A percentile compares a stretch with the other conserved stretches of the same genome.
Conservation (phyloP, 2,329 filamentous ascomycete species). For the Penicillium capsulatum region DNA sequence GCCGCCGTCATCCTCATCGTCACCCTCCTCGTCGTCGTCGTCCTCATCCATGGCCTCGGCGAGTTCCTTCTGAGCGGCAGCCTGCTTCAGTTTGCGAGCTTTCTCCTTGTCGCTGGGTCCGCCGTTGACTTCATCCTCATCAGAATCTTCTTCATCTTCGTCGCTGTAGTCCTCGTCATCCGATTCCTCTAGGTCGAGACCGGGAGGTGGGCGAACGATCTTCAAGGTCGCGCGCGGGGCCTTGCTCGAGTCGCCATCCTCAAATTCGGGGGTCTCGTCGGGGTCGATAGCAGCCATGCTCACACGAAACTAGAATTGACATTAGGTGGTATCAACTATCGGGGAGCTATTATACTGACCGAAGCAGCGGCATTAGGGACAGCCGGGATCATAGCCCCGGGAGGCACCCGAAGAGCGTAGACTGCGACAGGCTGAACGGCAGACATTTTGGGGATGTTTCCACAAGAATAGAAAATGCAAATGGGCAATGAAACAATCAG, state of each 20-base stretch:
- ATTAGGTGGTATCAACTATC: slow-evolving; percentile 6
- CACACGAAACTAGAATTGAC: slow-evolving; percentile 70
- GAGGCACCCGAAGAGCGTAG: slow-evolving; percentile 87
- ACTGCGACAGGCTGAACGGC: slow-evolving; percentile 64
- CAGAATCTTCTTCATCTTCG: slow-evolving; percentile 50
- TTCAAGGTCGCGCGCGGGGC: slow-evolving; percentile 81
- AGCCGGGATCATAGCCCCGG: slow-evolving; percentile 76
- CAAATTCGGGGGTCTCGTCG: slow-evolving; percentile 65
- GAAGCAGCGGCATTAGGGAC: slow-evolving; percentile 74
- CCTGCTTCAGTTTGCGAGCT: slow-evolving; percentile 79
- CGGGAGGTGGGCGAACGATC: slow-evolving; percentile 69
- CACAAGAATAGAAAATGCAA: slow-evolving; percentile 4
- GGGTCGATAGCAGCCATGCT: slow-evolving; percentile 99
- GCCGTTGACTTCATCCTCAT: slow-evolving; percentile 75
- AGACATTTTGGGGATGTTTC: slow-evolving; percentile 38
- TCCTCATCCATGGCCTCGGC: slow-evolving; percentile 61
- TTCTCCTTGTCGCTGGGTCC: slow-evolving; percentile 89
- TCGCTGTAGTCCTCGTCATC: slow-evolving; percentile 52
- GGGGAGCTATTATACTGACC: slow-evolving; percentile 53
- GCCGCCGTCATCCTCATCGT: slow-evolving; percentile 61
- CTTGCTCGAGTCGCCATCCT: slow-evolving; percentile 57
- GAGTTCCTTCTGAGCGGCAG: slow-evolving; percentile 72
- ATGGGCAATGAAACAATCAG: slow-evolving; percentile 3
- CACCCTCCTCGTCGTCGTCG: slow-evolving; percentile 51
- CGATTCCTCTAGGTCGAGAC: slow-evolving; percentile 58